Evolutionary conservation across 176 grass and related monocot species (phyloP).

Genomic region (Zoysia japonica): DNA sequence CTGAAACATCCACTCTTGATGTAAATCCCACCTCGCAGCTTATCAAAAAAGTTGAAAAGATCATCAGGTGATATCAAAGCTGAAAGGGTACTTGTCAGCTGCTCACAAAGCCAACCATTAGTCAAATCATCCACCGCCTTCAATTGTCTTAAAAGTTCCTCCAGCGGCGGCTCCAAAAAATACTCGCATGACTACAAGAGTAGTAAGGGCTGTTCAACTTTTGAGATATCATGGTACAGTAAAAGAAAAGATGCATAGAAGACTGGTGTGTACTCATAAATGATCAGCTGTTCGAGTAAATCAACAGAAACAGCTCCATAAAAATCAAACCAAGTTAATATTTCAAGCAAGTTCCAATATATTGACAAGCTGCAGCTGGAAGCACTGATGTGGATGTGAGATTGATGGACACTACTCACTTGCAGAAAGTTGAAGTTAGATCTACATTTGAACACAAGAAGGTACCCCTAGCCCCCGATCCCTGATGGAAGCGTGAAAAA

Average conservation of each 20-base stretch:
- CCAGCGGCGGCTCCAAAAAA: slow-evolving; percentile 75
- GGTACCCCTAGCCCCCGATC: background rate
- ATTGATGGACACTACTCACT: background rate
- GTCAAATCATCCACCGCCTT: slow-evolving; percentile 52
- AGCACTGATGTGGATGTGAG: background rate
- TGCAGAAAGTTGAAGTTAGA: background rate
- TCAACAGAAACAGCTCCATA: background rate
- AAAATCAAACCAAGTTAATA: background rate
- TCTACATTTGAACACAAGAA: background rate
- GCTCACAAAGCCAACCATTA: slow-evolving; percentile 63
- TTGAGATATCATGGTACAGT: background rate
- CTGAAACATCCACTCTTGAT: background rate
- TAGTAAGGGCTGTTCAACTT: background rate
- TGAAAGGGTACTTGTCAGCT: slow-evolving; percentile 56
- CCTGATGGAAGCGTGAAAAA: background rate
- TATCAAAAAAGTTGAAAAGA: slow-evolving; percentile 88
- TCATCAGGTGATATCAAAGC: slow-evolving; percentile 69
- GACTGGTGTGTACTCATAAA: background rate
- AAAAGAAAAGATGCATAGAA: background rate
- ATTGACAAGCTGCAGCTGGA: background rate
- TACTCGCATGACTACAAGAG: slow-evolving; percentile 72
- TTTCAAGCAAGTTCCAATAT: background rate
- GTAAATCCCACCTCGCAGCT: slow-evolving; percentile 61
- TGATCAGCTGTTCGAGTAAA: background rate
- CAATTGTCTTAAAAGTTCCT: slow-evolving; percentile 73